Base-by-base conservation (phyloP, 192 early-diverging fungal species). In the Polychytrium aggregatum region DNA sequence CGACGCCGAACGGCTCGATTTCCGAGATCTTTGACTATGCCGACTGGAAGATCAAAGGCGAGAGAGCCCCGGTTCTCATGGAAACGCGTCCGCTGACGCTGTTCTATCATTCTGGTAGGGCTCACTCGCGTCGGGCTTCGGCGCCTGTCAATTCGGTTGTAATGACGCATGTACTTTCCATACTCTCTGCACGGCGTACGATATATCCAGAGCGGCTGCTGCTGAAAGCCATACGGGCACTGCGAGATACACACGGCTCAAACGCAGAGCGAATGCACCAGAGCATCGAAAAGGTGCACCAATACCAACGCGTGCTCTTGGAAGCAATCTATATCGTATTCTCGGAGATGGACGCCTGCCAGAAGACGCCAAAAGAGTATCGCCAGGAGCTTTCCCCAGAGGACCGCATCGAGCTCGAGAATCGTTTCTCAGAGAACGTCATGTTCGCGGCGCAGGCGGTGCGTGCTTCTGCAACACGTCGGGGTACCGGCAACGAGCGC, bases 361-460 rank as follows among this genome's bases (percentile, higher is more conserved):
- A 41, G 38, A 65, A 64, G 34, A 56, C 69, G 38, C 62, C 67
- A 18, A 67, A 78, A 8, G 62, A 61, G 38, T 81, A 83, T 52
- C 62, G 76, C 26, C 60, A 56, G 20, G 69, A 71, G 37, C 50
- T 83, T 13, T 76, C 82, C 9, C 68, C 76, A 34, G 82, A 83
- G 41, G 82, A 83, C 60, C 81, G 81, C 63, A 35, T 62, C 3
- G 82, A 83, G 70, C 63, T 83, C 26, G 73, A 79, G 38, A 70
- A 66, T 27, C 75, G 72, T 7, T 83, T 81, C 64, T 67, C 63
- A 55, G 82, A 83, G 52, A 81, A 78, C 57, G 79, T 83, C n/a
- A 52, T 78, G 46, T 83, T 81, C 59, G 82, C 82, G 4, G 73
- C 76, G 0, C 82, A 83, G 64, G 82, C 82, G 0, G 53, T 83